Conservation (phyloP, 352 stramenopile genomes). For the Thalassiosira hispida region DNA sequence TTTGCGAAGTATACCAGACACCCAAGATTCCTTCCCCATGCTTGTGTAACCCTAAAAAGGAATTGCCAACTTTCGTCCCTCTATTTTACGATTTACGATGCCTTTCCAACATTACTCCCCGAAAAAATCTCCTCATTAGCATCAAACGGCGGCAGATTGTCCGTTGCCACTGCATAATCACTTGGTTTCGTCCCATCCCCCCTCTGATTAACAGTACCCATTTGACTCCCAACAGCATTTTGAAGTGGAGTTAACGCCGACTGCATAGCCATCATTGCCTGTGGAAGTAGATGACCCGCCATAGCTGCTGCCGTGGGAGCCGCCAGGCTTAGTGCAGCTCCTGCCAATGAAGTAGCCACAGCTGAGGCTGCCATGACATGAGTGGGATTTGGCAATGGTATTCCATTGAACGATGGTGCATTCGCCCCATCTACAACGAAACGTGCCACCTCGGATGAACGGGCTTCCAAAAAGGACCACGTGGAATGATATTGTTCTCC, state of each 20-base stretch:
- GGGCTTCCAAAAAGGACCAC: constrained; percentile 69
- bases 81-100: constrained; percentile 9
- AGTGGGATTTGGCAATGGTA: constrained; percentile 29
- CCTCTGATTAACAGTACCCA: not conserved
- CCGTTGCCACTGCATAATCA: constrained; percentile 42
- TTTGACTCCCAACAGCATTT: constrained; percentile 11
- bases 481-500: constrained; percentile 60
- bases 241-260: constrained; percentile 31
- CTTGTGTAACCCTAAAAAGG: too few relatives aligned
- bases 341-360: constrained; percentile 50
- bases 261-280: constrained; percentile 11
- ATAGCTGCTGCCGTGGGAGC: constrained; percentile 39
- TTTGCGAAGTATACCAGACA: not conserved
- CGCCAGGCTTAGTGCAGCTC: constrained; percentile 55
- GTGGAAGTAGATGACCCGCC: constrained; percentile 25
- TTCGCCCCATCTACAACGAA: constrained; percentile 7
- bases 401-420: not conserved
- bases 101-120: not conserved
- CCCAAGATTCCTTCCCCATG: not conserved
- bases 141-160: constrained; percentile 53
- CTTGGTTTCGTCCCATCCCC: constrained; percentile 28
- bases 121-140: constrained; percentile 44
- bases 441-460: constrained; percentile 62
- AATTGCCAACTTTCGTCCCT: constrained; percentile 3
- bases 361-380: constrained; percentile 40